Base-by-base conservation (phyloP, 1,284 basidiomycete genomes). In the Cryptococcus neoformans region DNA sequence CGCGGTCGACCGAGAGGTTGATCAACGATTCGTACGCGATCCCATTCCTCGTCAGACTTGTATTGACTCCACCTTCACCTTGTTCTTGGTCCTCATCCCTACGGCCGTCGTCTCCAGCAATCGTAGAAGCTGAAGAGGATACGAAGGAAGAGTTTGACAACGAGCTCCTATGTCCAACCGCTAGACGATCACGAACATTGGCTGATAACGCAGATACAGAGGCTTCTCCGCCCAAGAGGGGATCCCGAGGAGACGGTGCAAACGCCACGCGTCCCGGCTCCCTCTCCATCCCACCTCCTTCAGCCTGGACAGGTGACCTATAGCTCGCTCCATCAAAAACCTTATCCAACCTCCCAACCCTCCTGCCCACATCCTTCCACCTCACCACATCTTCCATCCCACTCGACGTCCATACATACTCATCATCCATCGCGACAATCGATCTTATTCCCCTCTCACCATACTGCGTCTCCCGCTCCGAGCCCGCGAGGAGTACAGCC, bases 321-420 rank as follows among this genome's bases (percentile, higher is more conserved):
- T 68, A 68, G 9, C 61, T 59, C 16, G 59, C 60, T 8, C 66
- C 67, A 48, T 64, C 73, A 28, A 58, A 63, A 21, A 74, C 28
- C 78, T 76, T 56, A 78, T 82, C 92, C 88, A 97, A 28, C 86
- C 75, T 57, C 42, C 60, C 49, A 16, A 74, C 63, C n/a, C 74
- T 64, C 16, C 72, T 58, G 0, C 77, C 79, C 1, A 83, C 80
- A 56, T 84, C 83, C 34, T 80, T 81, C 95, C 95, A 99, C 35
- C 92, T 82, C 66, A 83, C 85, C 62, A 97, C 83, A 60, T 83
- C 87, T 6, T 91, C 90, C 54, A 82, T 85, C 2, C 89, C 87
- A 1, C 88, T 88, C 0, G 94, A 92, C 0, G 94, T 91, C 94
- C 94, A 99, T 2, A 99, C 82, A 47, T 88, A 82, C 51, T 86